Conservation (phyloP, 108 stramenopile species). For the Skeletonema costatum region DNA sequence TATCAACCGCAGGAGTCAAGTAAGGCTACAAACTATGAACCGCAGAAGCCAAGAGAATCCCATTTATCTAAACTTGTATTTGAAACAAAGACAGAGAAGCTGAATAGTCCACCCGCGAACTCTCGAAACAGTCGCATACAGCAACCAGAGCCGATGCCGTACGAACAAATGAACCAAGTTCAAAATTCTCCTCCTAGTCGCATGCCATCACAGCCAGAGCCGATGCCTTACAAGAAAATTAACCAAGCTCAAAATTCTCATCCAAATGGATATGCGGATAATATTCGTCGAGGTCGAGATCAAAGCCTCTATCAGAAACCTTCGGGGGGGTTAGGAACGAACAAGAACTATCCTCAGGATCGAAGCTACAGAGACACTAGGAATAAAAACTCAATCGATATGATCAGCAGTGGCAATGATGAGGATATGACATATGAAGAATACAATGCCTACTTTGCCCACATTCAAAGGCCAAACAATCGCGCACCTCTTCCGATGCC, state of each 20-base stretch:
- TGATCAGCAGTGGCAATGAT: not conserved
- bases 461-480: not conserved
- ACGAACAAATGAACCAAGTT: not conserved
- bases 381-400: not conserved
- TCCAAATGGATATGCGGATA: not conserved
- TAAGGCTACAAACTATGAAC: not conserved
- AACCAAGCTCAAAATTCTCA: not conserved
- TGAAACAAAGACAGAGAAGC: conserved; percentile 2
- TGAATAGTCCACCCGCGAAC: not conserved
- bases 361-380: not conserved
- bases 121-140: not conserved
- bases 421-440: not conserved
- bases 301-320: not conserved
- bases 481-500: not conserved
- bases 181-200: not conserved
- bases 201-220: not conserved
- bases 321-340: not conserved
- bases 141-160: not conserved
- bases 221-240: not conserved
- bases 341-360: conserved; percentile 3
- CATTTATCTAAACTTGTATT: not conserved
- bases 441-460: conserved; percentile 1
- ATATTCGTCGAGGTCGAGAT: not conserved
- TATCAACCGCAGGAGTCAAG: not conserved
- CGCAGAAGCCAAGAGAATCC: not conserved